Evolutionary conservation across 202 grass and related monocot species (phyloP).

Genomic region (Dendrocalamus latiflorus): DNA sequence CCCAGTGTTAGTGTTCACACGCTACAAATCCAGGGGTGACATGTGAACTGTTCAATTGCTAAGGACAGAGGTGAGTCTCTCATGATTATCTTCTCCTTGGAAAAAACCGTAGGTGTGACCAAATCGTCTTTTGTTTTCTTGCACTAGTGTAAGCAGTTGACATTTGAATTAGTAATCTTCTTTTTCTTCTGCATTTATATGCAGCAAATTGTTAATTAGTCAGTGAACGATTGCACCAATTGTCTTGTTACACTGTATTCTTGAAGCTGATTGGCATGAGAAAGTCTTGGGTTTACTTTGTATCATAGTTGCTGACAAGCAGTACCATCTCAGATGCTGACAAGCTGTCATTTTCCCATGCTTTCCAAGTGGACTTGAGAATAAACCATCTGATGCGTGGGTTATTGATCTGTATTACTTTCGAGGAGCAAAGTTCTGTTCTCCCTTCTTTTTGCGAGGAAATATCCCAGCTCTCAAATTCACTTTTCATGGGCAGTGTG

Average conservation of each 20-base stretch:
- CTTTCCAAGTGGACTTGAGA: no score
- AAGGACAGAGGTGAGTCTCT: constrained; percentile 2
- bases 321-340: background rate
- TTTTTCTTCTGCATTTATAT: constrained; percentile 12
- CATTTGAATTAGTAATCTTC: constrained; percentile 35
- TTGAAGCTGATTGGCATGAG: constrained; percentile 13
- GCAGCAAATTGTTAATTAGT: background rate
- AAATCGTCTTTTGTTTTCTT: constrained; percentile 30
- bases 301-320: constrained; percentile 3
- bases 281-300: constrained; percentile 32
- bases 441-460: background rate
- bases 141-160: constrained; percentile 33
- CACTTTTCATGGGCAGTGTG: background rate
- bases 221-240: background rate
- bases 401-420: background rate
- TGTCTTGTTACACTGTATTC: background rate
- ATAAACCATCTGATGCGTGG: background rate
- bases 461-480: background rate
- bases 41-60: constrained; percentile 12
- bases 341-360: no score
- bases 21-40: constrained; percentile 10
- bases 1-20: constrained; percentile 35
- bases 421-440: background rate
- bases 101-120: constrained; percentile 5
- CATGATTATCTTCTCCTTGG: background rate